Evolutionary conservation across 805 yeast species (phyloP), one percentile per base, ranked within the genome.

Genomic region (Wickerhamiella vanderwaltii): DNA sequence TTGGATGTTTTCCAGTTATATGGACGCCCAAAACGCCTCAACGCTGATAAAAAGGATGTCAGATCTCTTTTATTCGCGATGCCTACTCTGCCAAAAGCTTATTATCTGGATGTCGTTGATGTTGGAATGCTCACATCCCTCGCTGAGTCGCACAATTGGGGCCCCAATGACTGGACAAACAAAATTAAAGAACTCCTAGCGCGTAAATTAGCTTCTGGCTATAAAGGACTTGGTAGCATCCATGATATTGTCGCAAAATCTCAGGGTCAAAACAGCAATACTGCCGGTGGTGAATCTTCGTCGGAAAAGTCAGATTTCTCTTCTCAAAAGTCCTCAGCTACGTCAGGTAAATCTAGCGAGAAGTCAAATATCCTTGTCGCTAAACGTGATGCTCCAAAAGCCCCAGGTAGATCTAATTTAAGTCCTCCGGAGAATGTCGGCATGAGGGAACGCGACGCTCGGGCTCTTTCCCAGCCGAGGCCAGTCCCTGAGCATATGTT

Each of bases 71-170:
- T 84, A 43, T 84, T 83, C 62, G 94, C 82, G 1, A 69, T 84
- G 55, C 95, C 95, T 1, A 78, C 84, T 2, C 68, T 84, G 46
- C 94, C 94, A 0, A 72, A 72, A 43, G 77, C 76, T 29, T 77
- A 82, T 53, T 84, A 82, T 54, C 61, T 84, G 35, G 78, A 75
- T 42, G 69, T 77, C 2, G 71, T 73, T 23, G 91, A 81, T 48
- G 51, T 79, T 25, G 49, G 68, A 22, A 59, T 68, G 46, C 53
- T 77, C 16, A 61, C 57, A 1, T 52, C 58, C 6, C 47, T 58
- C 11, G 58, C 57, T 34, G 69, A 60, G 32, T 58, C 64, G 39
- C 56, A 47, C 28, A 37, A 51, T 28, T 80, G 88, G 88, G 50
- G 69, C 4, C 62, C 66, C 12, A 54, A 65, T n/a, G 74, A 73